A percentile compares a stretch with the other conserved stretches of the same genome.
phyloP scores from a whole-genome alignment of 2,329 filamentous ascomycete genomes.

The Botryotinia calthae region DNA sequence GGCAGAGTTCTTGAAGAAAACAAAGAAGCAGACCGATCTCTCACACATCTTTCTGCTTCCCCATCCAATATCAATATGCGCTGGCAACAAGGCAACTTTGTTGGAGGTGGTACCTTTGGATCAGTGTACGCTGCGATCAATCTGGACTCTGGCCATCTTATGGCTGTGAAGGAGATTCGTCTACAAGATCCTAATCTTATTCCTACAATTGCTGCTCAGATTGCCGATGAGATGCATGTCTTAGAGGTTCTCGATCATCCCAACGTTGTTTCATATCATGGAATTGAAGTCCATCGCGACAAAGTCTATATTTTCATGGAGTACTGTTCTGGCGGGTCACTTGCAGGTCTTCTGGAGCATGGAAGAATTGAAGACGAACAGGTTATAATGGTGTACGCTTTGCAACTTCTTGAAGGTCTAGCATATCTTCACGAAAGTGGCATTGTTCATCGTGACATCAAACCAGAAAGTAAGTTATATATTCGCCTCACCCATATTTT shows the following conservation, averaged over 20 bases:
- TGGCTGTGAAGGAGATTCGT: slow-evolving; percentile 98
- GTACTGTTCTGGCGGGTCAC: slow-evolving; percentile 91
- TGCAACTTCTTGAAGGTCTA: slow-evolving; percentile 91
- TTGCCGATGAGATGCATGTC: slow-evolving; percentile 95
- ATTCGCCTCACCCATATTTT: not conserved
- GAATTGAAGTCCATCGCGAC: slow-evolving; percentile 96
- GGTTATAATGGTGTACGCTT: slow-evolving; percentile 92
- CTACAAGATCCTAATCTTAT: slow-evolving; percentile 96
- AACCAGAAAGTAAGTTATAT: slow-evolving; percentile 79
- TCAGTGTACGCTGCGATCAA: slow-evolving; percentile 98
- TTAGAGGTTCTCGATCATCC: slow-evolving; percentile 94
- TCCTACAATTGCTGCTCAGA: slow-evolving; percentile 88
- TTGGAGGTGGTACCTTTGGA: slow-evolving; percentile 94
- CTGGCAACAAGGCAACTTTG: slow-evolving; percentile 98
- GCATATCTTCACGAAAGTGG: slow-evolving; percentile 88
- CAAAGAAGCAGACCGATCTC: slow-evolving; percentile 91
- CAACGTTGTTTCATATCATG: slow-evolving; percentile 96
- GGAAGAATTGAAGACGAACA: slow-evolving; percentile 97
- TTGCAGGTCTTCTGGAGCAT: slow-evolving; percentile 87
- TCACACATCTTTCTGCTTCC: slow-evolving; percentile 90
- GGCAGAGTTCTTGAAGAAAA: slow-evolving; percentile 90
- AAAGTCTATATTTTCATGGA: slow-evolving; percentile 99
- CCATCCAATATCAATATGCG: slow-evolving; percentile 93
- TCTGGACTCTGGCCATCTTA: slow-evolving; percentile 88
- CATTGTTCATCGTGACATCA: slow-evolving; percentile 96